Percentiles rank a stretch among this genome's conserved stretches.
phyloP scores from a whole-genome alignment of 805 yeast species.

The Saturnispora quitensis region DNA sequence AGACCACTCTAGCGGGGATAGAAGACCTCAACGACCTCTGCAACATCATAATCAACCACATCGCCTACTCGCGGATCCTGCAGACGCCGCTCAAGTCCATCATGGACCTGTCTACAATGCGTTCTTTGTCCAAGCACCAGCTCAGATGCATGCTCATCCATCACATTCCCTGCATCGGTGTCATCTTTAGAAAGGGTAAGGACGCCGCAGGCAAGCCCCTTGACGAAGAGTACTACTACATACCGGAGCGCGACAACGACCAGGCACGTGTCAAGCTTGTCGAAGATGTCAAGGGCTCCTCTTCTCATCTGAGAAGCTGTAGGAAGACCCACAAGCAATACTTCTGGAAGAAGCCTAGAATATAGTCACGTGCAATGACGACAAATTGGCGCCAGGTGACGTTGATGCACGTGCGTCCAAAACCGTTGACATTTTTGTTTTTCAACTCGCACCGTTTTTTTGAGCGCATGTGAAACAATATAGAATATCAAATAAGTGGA shows the following conservation, averaged over 20 bases:
- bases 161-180: constrained; percentile 63
- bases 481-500: no score
- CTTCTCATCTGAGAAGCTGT: constrained; percentile 68
- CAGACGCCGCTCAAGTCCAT: constrained; percentile 79
- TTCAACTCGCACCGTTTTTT: not conserved
- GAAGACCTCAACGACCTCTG: constrained; percentile 43
- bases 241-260: constrained; percentile 74
- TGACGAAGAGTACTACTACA: constrained; percentile 90
- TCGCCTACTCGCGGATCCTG: constrained; percentile 82
- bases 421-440: not conserved
- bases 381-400: not conserved
- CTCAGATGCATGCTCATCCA: constrained; percentile 36
- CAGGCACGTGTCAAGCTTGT: constrained; percentile 60
- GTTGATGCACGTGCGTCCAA: not conserved
- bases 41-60: constrained; percentile 66
- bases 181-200: constrained; percentile 79
- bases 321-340: constrained; percentile 90
- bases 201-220: constrained; percentile 95
- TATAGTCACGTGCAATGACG: not conserved
- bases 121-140: constrained; percentile 36
- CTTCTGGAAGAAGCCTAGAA: constrained; percentile 55
- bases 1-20: constrained; percentile 25
- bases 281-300: constrained; percentile 69
- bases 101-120: constrained; percentile 43
- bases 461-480: not conserved